Evolutionary conservation across 2,329 filamentous ascomycete genomes (phyloP).

Genomic region (Beauveria sp.): DNA sequence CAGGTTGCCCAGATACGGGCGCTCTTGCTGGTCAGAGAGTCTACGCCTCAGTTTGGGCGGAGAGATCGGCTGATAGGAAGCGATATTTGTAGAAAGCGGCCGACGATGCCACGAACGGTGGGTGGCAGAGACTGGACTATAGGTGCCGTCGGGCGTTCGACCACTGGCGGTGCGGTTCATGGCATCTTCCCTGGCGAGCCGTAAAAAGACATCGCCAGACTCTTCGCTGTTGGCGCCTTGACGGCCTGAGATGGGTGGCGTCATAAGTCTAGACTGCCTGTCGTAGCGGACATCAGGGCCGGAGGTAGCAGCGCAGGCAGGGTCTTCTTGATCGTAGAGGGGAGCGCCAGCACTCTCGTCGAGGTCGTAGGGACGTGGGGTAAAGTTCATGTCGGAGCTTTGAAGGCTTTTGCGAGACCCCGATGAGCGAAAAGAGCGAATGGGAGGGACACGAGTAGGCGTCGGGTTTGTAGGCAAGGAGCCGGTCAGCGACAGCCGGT

Average conservation of each 20-base stretch:
- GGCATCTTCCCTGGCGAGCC: slow-evolving; percentile 48
- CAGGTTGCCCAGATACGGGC: slow-evolving; percentile 27
- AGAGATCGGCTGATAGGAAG: slow-evolving; percentile 40
- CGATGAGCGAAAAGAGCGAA: slow-evolving; percentile 49
- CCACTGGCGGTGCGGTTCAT: slow-evolving; percentile 29
- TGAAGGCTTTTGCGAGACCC: slow-evolving; percentile 48
- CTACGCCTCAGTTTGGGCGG: slow-evolving; percentile 45
- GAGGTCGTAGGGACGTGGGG: slow-evolving; percentile 34
- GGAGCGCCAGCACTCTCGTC: slow-evolving; percentile 35
- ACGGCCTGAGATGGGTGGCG: slow-evolving; percentile 32
- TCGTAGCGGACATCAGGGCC: slow-evolving; percentile 38
- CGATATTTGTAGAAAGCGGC: slow-evolving; percentile 44
- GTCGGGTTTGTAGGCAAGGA: slow-evolving; percentile 25
- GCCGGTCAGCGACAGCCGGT: slow-evolving; percentile 32
- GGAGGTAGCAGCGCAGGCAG: slow-evolving; percentile 27
- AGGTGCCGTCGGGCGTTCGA: slow-evolving; percentile 24
- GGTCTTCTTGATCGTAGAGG: slow-evolving; percentile 40
- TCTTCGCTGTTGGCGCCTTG: slow-evolving; percentile 39
- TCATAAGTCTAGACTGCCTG: slow-evolving; percentile 25
- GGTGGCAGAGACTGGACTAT: slow-evolving; percentile 37
- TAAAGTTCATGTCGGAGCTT: slow-evolving; percentile 44
- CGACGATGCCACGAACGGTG: slow-evolving; percentile 40
- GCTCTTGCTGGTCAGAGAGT: slow-evolving; percentile 50
- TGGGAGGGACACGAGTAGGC: slow-evolving; percentile 41
- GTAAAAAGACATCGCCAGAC: slow-evolving; percentile 51